These are phyloP conservation scores for Huntiella bhutanensis DNA, from an alignment of 2,329 filamentous ascomycete species.

Conservation along the genomic window DNA sequence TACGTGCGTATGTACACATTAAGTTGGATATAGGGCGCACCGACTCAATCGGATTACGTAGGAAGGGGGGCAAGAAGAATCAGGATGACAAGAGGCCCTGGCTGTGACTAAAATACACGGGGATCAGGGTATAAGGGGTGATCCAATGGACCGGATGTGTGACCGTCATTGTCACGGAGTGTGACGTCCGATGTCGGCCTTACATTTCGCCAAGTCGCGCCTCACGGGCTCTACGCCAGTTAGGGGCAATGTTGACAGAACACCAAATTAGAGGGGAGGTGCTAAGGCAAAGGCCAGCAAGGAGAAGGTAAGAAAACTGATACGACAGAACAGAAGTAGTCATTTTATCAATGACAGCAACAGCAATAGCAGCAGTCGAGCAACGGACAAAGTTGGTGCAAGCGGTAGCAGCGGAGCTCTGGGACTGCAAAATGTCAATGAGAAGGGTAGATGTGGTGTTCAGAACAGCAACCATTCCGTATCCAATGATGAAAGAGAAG, in stretches of 20 bases:
- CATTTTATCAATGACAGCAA: conserved; percentile 16
- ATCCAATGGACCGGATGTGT: no score
- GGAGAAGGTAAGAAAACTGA: conserved; percentile 14
- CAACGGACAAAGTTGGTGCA: conserved; percentile 18
- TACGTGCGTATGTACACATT: no score
- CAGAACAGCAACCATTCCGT: conserved; percentile 17
- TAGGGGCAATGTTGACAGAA: conserved; percentile 13
- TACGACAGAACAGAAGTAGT: conserved; percentile 12
- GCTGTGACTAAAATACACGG: no score
- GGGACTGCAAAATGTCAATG: conserved; percentile 17
- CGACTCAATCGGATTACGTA: no score
- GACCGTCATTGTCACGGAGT: no score
- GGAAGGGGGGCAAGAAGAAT: no score
- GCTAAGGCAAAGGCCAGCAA: conserved; percentile 12
- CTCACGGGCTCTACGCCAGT: conserved; percentile 12
- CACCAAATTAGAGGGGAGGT: conserved; percentile 14
- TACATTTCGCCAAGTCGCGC: not conserved
- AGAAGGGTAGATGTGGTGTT: conserved; percentile 18
- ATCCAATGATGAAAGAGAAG: conserved; percentile 16
- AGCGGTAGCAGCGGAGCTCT: conserved; percentile 17
- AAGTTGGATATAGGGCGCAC: no score
- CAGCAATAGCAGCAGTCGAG: conserved; percentile 15
- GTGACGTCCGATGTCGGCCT: not conserved
- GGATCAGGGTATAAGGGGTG: no score
- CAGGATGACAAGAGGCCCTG: no score